These are phyloP conservation scores for Crepidotus variabilis DNA, from an alignment of 768 basidiomycete genomes.

Conservation along the genomic window DNA sequence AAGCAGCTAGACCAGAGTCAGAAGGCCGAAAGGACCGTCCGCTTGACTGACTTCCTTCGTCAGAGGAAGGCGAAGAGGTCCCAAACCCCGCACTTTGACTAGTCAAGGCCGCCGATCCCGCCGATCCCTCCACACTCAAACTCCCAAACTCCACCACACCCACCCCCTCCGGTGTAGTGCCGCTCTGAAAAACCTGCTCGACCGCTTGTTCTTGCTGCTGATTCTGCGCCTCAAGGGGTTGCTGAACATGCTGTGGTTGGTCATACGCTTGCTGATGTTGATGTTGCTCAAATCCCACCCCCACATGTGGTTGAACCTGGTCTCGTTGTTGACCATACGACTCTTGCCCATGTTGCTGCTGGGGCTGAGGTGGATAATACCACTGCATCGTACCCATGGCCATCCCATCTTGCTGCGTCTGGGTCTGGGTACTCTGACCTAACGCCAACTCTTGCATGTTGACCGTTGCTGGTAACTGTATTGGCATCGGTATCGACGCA, in stretches of 20 bases:
- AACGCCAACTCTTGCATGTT: constrained; percentile 6
- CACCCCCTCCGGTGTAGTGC: not conserved
- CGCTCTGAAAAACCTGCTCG: not conserved
- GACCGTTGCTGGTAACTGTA: constrained; percentile 1
- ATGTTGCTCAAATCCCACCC: not conserved
- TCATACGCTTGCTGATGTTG: not conserved
- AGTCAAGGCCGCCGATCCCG: not conserved
- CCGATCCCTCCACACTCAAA: not conserved
- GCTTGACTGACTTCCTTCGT: not conserved
- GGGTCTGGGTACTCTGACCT: not conserved
- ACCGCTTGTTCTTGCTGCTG: not conserved
- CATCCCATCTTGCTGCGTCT: not conserved
- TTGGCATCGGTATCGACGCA: not conserved
- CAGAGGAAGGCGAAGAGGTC: not conserved
- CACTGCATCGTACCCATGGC: not conserved
- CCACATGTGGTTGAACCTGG: not conserved
- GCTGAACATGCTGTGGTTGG: not conserved
- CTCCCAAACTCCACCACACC: not conserved
- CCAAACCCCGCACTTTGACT: no score
- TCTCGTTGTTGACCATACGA: not conserved
- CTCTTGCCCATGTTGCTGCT: not conserved
- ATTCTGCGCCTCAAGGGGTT: not conserved
- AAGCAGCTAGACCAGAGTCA: not conserved
- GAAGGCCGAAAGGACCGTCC: not conserved
- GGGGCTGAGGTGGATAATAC: not conserved